Percentiles rank a stretch among this genome's conserved stretches.
Conservation (phyloP, 768 basidiomycete species). For the Pholiota conissans region DNA sequence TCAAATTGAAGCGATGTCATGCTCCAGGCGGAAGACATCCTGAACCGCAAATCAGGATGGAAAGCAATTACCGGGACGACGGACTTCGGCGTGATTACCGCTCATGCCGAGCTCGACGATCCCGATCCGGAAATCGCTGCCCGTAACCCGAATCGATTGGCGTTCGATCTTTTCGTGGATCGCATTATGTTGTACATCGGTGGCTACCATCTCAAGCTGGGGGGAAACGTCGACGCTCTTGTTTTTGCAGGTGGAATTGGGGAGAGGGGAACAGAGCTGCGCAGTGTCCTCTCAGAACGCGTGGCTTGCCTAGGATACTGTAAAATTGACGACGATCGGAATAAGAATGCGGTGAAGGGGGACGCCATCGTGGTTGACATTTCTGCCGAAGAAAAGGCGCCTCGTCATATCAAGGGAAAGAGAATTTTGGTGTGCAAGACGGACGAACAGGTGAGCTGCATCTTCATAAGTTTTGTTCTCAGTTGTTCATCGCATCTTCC, state of each 20-base stretch:
- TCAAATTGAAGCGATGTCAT: not conserved
- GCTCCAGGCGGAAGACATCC: slow-evolving; percentile 72
- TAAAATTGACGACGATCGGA: not conserved
- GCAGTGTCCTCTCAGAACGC: slow-evolving; percentile 54
- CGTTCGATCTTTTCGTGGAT: slow-evolving; percentile 81
- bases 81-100: slow-evolving; percentile 73
- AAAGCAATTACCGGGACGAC: slow-evolving; percentile 78
- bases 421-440: slow-evolving; percentile 62
- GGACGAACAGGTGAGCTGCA: slow-evolving; percentile 55
- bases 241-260: slow-evolving; percentile 92
- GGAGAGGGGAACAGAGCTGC: slow-evolving; percentile 64
- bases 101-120: slow-evolving; percentile 35
- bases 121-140: slow-evolving; percentile 23
- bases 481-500: slow-evolving; percentile 16
- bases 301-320: slow-evolving; percentile 62
- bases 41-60: slow-evolving; percentile 79
- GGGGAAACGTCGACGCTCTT: slow-evolving; percentile 68
- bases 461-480: not conserved
- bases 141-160: slow-evolving; percentile 49
- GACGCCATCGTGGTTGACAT: slow-evolving; percentile 1
- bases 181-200: slow-evolving; percentile 73
- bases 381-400: not conserved
- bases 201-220: slow-evolving; percentile 73
- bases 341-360: not conserved
- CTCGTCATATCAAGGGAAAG: not conserved